Base-by-base conservation (phyloP, 768 basidiomycete species). In the Auricularia sp. region DNA sequence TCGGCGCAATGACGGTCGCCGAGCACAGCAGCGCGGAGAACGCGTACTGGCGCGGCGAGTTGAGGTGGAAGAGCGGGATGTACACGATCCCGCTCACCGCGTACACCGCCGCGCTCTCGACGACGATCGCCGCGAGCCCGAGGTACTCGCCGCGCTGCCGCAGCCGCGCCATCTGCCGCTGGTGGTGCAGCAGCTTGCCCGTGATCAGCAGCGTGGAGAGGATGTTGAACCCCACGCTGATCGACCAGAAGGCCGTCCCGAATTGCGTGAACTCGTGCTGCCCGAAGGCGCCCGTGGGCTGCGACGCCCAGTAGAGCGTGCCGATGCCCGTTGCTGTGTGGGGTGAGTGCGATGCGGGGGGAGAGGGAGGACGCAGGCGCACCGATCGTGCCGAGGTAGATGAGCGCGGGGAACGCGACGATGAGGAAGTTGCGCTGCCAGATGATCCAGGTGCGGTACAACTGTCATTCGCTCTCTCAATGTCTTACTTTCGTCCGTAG, bases 31-130 rank as follows among this genome's bases (percentile, higher is more conserved):
- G 18, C n/a, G 53, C n/a, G 18, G 29, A 54, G 53, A 54, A 54
- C n/a, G 29, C n/a, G 29, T 11, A n/a, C 53, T n/a, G 53, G 0
- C 18, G 18, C n/a, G 53, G 29, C n/a, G n/a, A 69, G 61, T 71
- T 65, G 1, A 68, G 34, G 1, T 70, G 71, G 53, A 71, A 75
- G 1, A 71, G 60, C 11, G 76, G 36, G 36, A 79, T 66, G 65
- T 75, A 78, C 14, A 76, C 44, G 8, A 76, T 34, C 8, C 67
- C 69, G 39, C 72, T 65, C 1, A 67, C 47, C 0, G 72, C 59
- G 62, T 76, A 77, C 14, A 73, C 42, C 1, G 72, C 66, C 2
- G 77, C 74, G 7, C 74, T 75, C 62, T 80, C 77, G 64, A 79
- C 64, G 34, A 77, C 60, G 71, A 78, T 77, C 7, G 64, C 61